phyloP scores from a whole-genome alignment of 2,329 filamentous ascomycete species.

The Aspergillus versicolor region DNA sequence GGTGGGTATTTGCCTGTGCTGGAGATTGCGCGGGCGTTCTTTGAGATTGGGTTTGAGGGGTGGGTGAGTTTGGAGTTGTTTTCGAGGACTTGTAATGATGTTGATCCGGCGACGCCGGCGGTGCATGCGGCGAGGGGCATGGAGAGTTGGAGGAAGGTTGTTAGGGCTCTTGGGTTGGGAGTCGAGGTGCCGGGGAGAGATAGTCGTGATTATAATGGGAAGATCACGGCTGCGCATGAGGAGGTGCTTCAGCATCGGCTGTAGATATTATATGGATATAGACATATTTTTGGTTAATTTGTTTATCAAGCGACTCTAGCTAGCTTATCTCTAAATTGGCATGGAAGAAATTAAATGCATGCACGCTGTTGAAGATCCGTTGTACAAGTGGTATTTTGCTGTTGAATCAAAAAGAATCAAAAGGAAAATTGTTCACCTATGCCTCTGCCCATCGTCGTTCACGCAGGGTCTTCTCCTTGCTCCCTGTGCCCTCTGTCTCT shows the following conservation, averaged over 20 bases:
- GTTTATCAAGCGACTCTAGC: neutral
- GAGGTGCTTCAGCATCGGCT: conserved; percentile 17
- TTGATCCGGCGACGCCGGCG: conserved; percentile 53
- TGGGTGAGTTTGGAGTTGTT: conserved; percentile 74
- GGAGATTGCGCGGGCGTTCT: conserved; percentile 60
- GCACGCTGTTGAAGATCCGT: conserved; percentile 6
- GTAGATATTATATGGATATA: conserved; percentile 6
- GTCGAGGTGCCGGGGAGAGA: neutral
- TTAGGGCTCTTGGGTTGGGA: conserved; percentile 14
- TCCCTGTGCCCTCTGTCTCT: conserved; percentile 65
- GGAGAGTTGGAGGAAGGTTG: conserved; percentile 52
- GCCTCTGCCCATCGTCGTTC: conserved; percentile 74
- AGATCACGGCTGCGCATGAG: neutral
- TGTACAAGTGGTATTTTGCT: neutral
- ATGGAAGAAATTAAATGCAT: neutral
- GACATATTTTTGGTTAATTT: neutral
- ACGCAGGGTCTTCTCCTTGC: conserved; percentile 66
- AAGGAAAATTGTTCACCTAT: neutral
- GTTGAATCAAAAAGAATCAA: neutral
- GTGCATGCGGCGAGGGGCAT: conserved; percentile 55
- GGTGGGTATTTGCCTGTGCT: conserved; percentile 68
- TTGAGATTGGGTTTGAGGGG: conserved; percentile 63
- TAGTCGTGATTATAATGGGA: neutral
- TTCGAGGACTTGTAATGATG: conserved; percentile 57
- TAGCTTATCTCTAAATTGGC: neutral